Evolutionary conservation across 768 basidiomycete genomes (phyloP).

Genomic region (Chlorophyllum brunneum): DNA sequence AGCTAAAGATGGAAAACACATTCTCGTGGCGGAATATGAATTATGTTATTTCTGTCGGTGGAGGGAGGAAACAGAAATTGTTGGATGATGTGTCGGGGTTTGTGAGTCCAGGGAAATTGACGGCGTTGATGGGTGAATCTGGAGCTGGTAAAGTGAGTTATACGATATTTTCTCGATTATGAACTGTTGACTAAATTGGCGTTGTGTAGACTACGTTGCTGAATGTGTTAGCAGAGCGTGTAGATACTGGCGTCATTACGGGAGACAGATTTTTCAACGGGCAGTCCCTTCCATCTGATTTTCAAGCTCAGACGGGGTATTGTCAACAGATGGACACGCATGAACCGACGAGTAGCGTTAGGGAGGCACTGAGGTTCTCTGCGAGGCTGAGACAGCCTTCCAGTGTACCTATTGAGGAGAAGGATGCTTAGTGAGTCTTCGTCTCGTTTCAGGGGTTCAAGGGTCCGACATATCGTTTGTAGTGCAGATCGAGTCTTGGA

Average conservation of each 20-base stretch:
- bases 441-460: not conserved
- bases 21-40: constrained; percentile 79
- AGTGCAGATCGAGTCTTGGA: constrained; percentile 48
- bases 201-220: constrained; percentile 53
- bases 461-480: constrained; percentile 15
- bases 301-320: constrained; percentile 73
- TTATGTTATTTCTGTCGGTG: constrained; percentile 57
- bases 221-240: constrained; percentile 52
- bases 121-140: constrained; percentile 69
- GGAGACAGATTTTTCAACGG: constrained; percentile 57
- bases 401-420: constrained; percentile 60
- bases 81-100: constrained; percentile 76
- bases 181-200: not conserved
- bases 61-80: constrained; percentile 42
- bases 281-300: constrained; percentile 48
- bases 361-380: constrained; percentile 78
- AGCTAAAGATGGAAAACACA: constrained; percentile 46
- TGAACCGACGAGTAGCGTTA: constrained; percentile 68
- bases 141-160: constrained; percentile 41
- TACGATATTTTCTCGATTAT: constrained; percentile 16
- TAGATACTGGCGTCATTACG: constrained; percentile 40
- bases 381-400: constrained; percentile 75
- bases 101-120: constrained; percentile 78
- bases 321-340: constrained; percentile 87
- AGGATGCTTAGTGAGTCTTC: constrained; percentile 69